Evolutionary conservation across 352 stramenopile genomes (phyloP), one percentile per base, ranked within the genome.

Genomic region (Phytophthora fragariae): DNA sequence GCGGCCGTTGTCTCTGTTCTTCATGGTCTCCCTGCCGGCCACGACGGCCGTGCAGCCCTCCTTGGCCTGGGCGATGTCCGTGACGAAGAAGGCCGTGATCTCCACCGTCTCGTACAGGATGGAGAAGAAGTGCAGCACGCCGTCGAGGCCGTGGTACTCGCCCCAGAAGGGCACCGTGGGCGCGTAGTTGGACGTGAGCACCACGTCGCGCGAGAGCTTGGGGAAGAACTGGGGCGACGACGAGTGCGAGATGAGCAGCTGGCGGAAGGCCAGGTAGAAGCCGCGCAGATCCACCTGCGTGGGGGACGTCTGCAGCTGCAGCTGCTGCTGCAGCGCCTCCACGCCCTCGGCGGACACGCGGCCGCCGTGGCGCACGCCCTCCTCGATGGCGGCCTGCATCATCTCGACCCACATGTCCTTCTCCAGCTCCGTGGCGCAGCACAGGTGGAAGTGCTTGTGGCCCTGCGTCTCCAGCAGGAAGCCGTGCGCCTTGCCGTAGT

Each of bases 381-480:
- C 89, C 52, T 96, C 90, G 70, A 97, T 93, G 11, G 90, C 90
- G 9, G 90, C 89, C 65, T 95, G 88, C 90, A 97, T 97, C 90
- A 97, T 97, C 72, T 97, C 90, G 57, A 97, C 84, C 90, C 90
- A 97, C 90, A 96, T 97, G 60, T 97, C 90, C 61, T 97, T 97
- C 72, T 97, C 90, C 29, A 97, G 72, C 66, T 96, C 90, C 8
- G 89, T 95, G 7, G 89, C 71, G 71, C 90, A 97, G 74, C 90
- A 97, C 39, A 97, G 62, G 61, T 97, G 90, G 69, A 97, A 97
- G 59, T 91, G 84, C 68, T 97, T 97, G 81, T 97, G 90, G 21
- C 89, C 86, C 62, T 90, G 85, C n/a, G 89, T 97, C 75, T 97
- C 89, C 31, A 97, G 85, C 31, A 96, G 73, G 58, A 97, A 97